phyloP scores from a whole-genome alignment of 2,329 filamentous ascomycete species.

The Fusarium coicis region DNA sequence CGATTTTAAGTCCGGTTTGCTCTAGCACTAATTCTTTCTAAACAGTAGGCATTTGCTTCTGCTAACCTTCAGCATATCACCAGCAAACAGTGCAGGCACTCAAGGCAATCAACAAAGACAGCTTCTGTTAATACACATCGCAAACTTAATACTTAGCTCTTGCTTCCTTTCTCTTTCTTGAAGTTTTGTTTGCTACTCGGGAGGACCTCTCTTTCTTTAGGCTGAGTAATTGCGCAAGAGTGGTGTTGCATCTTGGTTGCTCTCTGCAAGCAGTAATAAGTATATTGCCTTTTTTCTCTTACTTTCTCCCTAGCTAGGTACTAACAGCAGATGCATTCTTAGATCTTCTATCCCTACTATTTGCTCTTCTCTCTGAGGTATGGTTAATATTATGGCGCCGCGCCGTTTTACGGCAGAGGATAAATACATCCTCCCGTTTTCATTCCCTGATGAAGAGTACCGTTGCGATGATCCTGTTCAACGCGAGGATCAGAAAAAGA shows the following conservation, averaged over 20 bases:
- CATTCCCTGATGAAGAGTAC: neutral
- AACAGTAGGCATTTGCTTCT: neutral
- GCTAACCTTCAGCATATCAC: neutral
- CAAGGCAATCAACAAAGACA: neutral
- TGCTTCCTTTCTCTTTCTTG: fast-evolving
- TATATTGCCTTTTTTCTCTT: neutral
- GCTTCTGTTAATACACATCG: neutral
- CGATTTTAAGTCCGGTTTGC: fast-evolving
- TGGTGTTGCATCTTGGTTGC: neutral
- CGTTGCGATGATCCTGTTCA: no score
- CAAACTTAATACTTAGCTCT: neutral
- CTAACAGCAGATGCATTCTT: no score
- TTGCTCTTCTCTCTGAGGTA: no score
- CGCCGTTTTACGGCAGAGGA: neutral
- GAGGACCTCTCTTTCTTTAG: fast-evolving
- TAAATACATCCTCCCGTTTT: neutral
- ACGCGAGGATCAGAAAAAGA: no score
- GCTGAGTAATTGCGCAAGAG: neutral
- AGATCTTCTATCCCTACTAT: no score
- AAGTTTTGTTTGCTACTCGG: fast-evolving
- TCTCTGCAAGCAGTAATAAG: neutral
- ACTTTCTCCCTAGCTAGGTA: no score
- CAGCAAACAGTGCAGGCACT: neutral
- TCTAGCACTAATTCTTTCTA: neutral
- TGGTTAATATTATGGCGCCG: neutral